Evolutionary conservation across 768 basidiomycete genomes (phyloP), one percentile per base, ranked within the genome.

Genomic region (Guyanaporus albipodus): DNA sequence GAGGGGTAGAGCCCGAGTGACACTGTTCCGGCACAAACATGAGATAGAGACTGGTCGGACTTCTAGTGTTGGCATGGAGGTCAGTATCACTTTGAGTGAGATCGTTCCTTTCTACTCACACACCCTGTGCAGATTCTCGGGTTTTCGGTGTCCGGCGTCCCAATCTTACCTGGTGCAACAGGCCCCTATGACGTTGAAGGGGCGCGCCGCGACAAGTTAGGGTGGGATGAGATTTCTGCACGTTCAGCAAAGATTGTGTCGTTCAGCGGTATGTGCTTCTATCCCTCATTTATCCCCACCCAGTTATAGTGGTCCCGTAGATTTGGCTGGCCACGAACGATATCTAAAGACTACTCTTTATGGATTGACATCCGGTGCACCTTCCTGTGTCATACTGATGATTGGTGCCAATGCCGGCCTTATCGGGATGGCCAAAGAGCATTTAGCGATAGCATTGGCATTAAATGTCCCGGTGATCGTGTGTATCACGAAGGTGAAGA

Each of bases 1-100:
- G 22, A 72, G 86, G 64, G 87, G 86, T 1, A 78, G 80, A 40
- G 87, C 87, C 1, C 87, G 95, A 42, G 87, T 97, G 5, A 83
- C 85, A 4, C 71, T 99, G 8, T 98, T 98, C 67, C 76, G 95
- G 44, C 96, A 99, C 64, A 96, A 97, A 64, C 96, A 99, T 60
- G 96, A 99, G 67, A 74, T 97, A 43, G 96, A 98, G 70, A 92
- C 87, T 17, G 95, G 95, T 6, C 73, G 96, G 41, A 99, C 96
- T 0, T 92, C 89, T 19, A 91, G 88, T 50, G 91, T 98, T 34
- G 96, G 96, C 18, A 94, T 96, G 85, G 96, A 99, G 77, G 91
- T 92, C 51, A 48, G 74, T 49, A n/a, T 44, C 19, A 11, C 6
- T 26, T 22, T n/a, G 18, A n/a, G 35, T 33, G 29, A n/a, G n/a